Base-by-base conservation (phyloP, 805 yeast genomes). In the Saturnispora silvae region DNA sequence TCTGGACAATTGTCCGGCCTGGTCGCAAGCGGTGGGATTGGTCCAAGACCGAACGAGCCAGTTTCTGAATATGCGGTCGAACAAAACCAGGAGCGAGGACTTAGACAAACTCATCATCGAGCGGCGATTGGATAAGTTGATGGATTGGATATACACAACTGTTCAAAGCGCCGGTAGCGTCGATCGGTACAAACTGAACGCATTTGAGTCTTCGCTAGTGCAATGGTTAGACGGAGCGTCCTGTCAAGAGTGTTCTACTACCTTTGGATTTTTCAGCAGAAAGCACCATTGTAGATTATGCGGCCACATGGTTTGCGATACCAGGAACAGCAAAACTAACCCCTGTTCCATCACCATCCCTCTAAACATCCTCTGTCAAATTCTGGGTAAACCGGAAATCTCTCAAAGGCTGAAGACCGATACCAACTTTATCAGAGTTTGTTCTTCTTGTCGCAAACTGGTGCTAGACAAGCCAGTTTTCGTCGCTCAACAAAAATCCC, bases 231-330 rank as follows among this genome's bases (percentile, higher is more conserved):
- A 49, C 3, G 67, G 68, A 0, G 47, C 60, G 0, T 59, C 63
- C 38, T 89, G 98, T 53, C 63, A 68, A 6, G 60, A 81, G 6
- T 89, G 98, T 49, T 54, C 61, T 11, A 61, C 65, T 10, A 49
- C 51, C 22, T 92, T 85, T 54, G 63, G 68, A 9, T 58, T 74
- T 10, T 35, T 47, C 0, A 47, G 70, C 18, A 61, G 96, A 35
- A 83, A 80, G 45, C 97, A 92, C 53, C 98, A 89, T 54, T 92
- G 98, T 56, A 63, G 97, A 26, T 56, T 86, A 19, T 89, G 98
- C 61, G 97, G 97, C 0, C 51, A 57, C 20, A 72, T 81, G 1
- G 83, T 85, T 0, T 89, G 96, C 59, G 94, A 80, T 19, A n/a
- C n/a, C n/a, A n/a, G n/a, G n/a, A n/a, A n/a, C n/a, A 78, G 77